A percentile compares a stretch with the other conserved stretches of the same genome.
These are phyloP conservation scores for Apiotrichum porosum DNA, from an alignment of 1,284 basidiomycete species.

Conservation along the genomic window DNA sequence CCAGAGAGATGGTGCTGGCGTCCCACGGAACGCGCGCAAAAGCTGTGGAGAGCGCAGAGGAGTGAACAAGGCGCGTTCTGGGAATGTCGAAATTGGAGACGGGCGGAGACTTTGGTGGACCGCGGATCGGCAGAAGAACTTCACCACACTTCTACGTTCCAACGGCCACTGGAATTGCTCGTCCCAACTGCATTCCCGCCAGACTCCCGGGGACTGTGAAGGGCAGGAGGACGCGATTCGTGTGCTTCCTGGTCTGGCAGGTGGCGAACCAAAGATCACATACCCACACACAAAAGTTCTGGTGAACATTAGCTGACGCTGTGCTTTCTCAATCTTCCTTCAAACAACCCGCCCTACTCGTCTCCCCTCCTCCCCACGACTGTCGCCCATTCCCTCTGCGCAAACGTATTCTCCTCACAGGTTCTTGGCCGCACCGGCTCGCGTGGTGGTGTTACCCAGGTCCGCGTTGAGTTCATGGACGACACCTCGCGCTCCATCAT, in stretches of 20 bases:
- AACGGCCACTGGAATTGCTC: too few relatives aligned
- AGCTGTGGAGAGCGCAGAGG: not conserved
- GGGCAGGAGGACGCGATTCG: too few relatives aligned
- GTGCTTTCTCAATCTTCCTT: not conserved
- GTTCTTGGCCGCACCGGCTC: constrained; percentile 98
- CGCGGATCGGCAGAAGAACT: too few relatives aligned
- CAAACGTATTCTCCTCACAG: too few relatives aligned
- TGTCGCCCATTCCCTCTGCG: not conserved
- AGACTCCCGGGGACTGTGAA: too few relatives aligned
- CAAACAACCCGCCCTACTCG: not conserved
- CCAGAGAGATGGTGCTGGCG: not conserved
- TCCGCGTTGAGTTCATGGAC: constrained; percentile 99
- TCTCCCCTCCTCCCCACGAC: not conserved
- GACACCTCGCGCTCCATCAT: constrained; percentile 94
- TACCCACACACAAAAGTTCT: too few relatives aligned
- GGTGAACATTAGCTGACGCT: constrained; percentile 3
- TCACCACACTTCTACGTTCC: too few relatives aligned
- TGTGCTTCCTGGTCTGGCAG: not conserved
- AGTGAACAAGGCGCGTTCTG: not conserved
- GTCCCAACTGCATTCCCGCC: too few relatives aligned
- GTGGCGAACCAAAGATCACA: not conserved
- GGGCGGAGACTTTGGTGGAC: too few relatives aligned
- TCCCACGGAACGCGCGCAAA: not conserved
- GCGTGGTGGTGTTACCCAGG: constrained; percentile 98
- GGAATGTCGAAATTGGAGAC: not conserved